Evolutionary conservation across 371 early-diverging fungal genomes (phyloP), one percentile per base, ranked within the genome.

Genomic region (Rhizomucor miehei): DNA sequence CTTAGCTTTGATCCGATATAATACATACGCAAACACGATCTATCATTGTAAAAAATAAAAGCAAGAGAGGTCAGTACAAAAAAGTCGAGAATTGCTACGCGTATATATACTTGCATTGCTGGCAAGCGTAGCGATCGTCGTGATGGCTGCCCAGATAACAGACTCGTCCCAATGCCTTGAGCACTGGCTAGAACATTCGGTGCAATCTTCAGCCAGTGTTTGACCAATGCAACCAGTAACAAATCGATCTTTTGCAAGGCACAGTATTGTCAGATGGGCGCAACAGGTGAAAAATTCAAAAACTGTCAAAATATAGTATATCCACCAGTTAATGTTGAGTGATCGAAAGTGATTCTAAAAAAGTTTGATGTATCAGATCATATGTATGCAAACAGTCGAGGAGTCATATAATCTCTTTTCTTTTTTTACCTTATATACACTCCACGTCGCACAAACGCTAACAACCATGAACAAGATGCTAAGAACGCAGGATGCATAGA

Each of bases 311-410:
- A 23, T 44, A 23, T 65, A 69, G 40, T 62, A 69, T 6, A 65
- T 34, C 69, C 69, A 69, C 69, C 69, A 69, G 39, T 56, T 49
- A 19, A 62, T 51, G 41, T 56, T 65, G 1, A 69, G 38, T 13
- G 48, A 44, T 17, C 35, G 45, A 14, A 59, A 13, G 24, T 56
- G 59, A n/a, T 36, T 37, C 63, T 65, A 51, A 35, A 29, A n/a
- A n/a, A 10, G n/a, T n/a, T 29, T 5, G 29, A 5, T 29, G 29
- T 29, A 5, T 29, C 29, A 29, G 29, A 8, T 5, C 8, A 8
- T 29, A 8, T 8, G 8, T 29, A 29, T 21, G 35, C 1, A 19
- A 14, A 6, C n/a, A 41, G 20, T 51, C 24, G 19, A 3, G 5
- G 1, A 21, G 20, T 19, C 16, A 17, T 44, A 44, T 52, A 14